phyloP scores from a whole-genome alignment of 2,329 filamentous ascomycete genomes.

The Aspergillus jensenii region DNA sequence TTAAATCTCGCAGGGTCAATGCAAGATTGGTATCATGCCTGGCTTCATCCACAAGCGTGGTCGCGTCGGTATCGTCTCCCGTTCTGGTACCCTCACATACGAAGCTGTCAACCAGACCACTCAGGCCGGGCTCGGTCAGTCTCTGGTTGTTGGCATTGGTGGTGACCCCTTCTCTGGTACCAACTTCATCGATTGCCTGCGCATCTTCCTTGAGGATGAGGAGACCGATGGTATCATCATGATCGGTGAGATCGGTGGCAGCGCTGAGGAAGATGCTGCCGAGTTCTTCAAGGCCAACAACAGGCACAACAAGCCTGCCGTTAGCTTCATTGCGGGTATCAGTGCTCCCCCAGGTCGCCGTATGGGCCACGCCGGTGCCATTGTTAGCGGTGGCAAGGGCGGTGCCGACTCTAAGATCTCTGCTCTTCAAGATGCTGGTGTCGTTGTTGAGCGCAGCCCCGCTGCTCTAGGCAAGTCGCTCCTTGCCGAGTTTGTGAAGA shows the following conservation, averaged over 20 bases:
- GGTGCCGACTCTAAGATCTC: conserved; percentile 98
- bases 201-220: conserved; percentile 91
- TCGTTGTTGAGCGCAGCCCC: conserved; percentile 93
- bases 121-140: conserved; percentile 93
- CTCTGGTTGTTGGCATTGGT: conserved; percentile 95
- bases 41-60: conserved; percentile 99
- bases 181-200: conserved; percentile 99
- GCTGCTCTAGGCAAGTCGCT: conserved; percentile 90
- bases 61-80: conserved; percentile 96
- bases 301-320: conserved; percentile 90
- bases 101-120: conserved; percentile 99
- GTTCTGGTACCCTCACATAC: conserved; percentile 97
- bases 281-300: conserved; percentile 94
- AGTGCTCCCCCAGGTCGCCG: conserved; percentile 91
- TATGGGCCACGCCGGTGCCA: conserved; percentile 99
- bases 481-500: conserved; percentile 92
- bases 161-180: conserved; percentile 98
- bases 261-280: conserved; percentile 95
- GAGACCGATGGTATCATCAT: conserved; percentile 99
- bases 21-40: conserved; percentile 99
- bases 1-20: conserved; percentile 67
- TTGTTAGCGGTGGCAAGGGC: conserved; percentile 96
- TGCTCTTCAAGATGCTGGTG: conserved; percentile 88
- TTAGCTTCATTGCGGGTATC: conserved; percentile 98
- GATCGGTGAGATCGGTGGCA: conserved; percentile 98